phyloP scores from a whole-genome alignment of 768 basidiomycete genomes.

The Xerocomus brunneocitrinus region DNA sequence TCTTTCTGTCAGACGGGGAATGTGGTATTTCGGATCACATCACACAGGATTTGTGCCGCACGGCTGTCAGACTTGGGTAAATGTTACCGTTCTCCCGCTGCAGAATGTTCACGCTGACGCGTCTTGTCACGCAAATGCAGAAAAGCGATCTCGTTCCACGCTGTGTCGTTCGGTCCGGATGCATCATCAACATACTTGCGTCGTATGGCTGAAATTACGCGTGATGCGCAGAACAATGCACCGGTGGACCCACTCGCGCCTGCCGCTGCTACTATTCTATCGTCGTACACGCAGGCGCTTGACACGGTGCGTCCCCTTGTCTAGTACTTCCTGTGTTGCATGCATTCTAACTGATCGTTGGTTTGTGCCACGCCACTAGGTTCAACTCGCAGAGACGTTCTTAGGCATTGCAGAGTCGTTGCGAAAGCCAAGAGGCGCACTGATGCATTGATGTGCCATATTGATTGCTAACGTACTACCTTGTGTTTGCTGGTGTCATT shows the following conservation, averaged over 20 bases:
- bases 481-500: neutral
- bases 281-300: slow-evolving; percentile 47
- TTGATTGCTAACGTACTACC: neutral
- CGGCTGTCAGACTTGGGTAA: slow-evolving; percentile 44
- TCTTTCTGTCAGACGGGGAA: slow-evolving; percentile 48
- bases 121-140: slow-evolving; percentile 24
- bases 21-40: slow-evolving; percentile 34
- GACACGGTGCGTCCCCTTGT: slow-evolving; percentile 38
- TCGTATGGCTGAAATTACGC: slow-evolving; percentile 51
- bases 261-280: slow-evolving; percentile 30
- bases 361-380: slow-evolving; percentile 28
- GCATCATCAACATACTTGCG: slow-evolving; percentile 28
- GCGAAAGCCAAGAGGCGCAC: slow-evolving; percentile 49
- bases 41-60: slow-evolving; percentile 39
- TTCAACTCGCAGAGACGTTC: slow-evolving; percentile 55
- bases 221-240: slow-evolving; percentile 41
- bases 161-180: slow-evolving; percentile 50
- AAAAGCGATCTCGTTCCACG: slow-evolving; percentile 53
- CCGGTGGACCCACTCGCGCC: slow-evolving; percentile 39
- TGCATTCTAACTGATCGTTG: neutral
- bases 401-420: slow-evolving; percentile 54
- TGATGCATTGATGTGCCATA: slow-evolving; percentile 30
- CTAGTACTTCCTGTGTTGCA: neutral
- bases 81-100: no score
- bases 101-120: neutral